Conservation (phyloP, 495 filamentous ascomycete species). For the Penicillium atrosanguineum region DNA sequence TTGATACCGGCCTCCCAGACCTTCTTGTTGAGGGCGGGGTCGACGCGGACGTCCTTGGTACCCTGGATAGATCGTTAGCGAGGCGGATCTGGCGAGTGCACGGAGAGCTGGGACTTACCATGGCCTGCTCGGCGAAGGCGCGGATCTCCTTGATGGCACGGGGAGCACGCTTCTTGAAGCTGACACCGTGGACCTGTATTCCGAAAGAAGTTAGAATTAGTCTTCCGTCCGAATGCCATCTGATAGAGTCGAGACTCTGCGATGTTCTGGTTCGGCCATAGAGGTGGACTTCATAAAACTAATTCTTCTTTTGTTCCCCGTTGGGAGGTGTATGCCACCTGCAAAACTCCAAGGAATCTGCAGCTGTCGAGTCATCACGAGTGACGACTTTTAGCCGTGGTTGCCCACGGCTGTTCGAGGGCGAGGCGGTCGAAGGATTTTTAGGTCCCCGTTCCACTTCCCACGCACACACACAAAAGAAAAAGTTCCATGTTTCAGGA, state of each 20-base stretch:
- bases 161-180: constrained; percentile 99
- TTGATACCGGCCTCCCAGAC: constrained; percentile 99
- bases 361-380: constrained; percentile 10
- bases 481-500: constrained; percentile 24
- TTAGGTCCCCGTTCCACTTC: constrained; percentile 5
- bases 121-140: constrained; percentile 83
- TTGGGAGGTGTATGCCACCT: constrained; percentile 18
- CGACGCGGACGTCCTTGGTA: constrained; percentile 94
- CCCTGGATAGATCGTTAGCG: constrained; percentile 53
- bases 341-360: constrained; percentile 6
- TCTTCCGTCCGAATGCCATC: constrained; percentile 63
- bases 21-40: constrained; percentile 99
- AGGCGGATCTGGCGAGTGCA: background rate
- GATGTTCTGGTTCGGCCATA: constrained; percentile 42
- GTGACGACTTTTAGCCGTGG: constrained; percentile 4
- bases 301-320: constrained; percentile 43
- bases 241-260: constrained; percentile 31
- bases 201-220: constrained; percentile 47
- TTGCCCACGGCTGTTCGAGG: constrained; percentile 5
- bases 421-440: constrained; percentile 2
- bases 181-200: constrained; percentile 84
- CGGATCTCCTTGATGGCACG: constrained; percentile 99
- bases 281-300: constrained; percentile 72
- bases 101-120: constrained; percentile 63
- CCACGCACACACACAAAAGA: constrained; percentile 19